These are phyloP conservation scores for Stipa capillata DNA, from an alignment of 176 grass and related monocot species.

Conservation along the genomic window DNA sequence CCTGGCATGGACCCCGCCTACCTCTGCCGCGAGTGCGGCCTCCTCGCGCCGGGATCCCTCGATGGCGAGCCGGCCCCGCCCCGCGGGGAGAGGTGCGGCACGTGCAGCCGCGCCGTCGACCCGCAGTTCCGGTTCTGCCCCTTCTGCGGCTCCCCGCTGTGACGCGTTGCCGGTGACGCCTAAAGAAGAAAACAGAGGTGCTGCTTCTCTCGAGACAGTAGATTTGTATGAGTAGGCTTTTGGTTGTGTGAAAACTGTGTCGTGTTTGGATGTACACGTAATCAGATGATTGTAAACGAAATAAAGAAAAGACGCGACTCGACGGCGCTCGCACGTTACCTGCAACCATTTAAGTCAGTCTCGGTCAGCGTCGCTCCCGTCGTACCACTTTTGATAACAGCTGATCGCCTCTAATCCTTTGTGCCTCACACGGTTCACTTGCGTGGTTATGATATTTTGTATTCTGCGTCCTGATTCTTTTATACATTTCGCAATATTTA, in stretches of 20 bases:
- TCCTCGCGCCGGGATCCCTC: slow-evolving; percentile 61
- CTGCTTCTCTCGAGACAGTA: background rate
- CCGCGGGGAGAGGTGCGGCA: slow-evolving; percentile 24
- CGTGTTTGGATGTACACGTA: background rate
- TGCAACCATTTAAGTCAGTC: too few relatives aligned
- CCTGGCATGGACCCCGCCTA: slow-evolving; percentile 49
- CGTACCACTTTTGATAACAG: too few relatives aligned
- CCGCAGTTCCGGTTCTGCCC: slow-evolving; percentile 89
- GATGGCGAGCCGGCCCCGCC: slow-evolving; percentile 15
- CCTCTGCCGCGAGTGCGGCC: slow-evolving; percentile 72
- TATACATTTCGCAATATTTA: too few relatives aligned
- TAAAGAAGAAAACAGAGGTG: background rate
- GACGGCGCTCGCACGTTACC: too few relatives aligned
- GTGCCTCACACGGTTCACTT: too few relatives aligned
- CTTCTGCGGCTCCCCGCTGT: slow-evolving; percentile 73
- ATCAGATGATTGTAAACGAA: background rate
- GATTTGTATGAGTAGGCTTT: background rate
- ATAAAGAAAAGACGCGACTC: background rate
- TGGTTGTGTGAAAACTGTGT: background rate
- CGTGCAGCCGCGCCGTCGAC: slow-evolving; percentile 68
- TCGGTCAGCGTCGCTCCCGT: too few relatives aligned
- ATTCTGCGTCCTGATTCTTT: too few relatives aligned
- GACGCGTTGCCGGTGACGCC: background rate
- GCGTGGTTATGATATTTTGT: too few relatives aligned
- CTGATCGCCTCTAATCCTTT: too few relatives aligned